Evolutionary conservation across 2,329 filamentous ascomycete genomes (phyloP).

Genomic region (Fusarium musae): DNA sequence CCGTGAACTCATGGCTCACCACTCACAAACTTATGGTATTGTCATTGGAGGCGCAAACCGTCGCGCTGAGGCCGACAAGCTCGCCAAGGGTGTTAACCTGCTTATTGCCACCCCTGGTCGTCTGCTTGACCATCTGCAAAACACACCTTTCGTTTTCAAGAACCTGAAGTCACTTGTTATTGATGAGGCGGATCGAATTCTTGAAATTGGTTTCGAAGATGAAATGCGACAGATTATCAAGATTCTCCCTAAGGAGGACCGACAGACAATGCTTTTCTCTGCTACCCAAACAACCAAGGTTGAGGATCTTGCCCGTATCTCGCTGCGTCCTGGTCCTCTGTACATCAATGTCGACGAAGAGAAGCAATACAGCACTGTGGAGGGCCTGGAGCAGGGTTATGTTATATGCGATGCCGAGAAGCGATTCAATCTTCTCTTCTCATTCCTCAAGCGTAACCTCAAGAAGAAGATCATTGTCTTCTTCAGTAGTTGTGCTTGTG

Average conservation of each 20-base stretch:
- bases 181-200: slow-evolving; percentile 94
- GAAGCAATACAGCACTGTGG: slow-evolving; percentile 91
- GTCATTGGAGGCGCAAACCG: slow-evolving; percentile 95
- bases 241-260: slow-evolving; percentile 85
- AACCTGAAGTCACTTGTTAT: slow-evolving; percentile 93
- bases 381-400: slow-evolving; percentile 95
- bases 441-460: slow-evolving; percentile 87
- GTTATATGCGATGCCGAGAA: slow-evolving; percentile 93
- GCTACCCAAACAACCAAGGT: slow-evolving; percentile 99
- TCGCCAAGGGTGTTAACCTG: slow-evolving; percentile 92
- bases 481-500: slow-evolving; percentile 90
- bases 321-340: slow-evolving; percentile 86
- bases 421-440: slow-evolving; percentile 92
- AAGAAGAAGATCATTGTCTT: slow-evolving; percentile 99
- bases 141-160: slow-evolving; percentile 92
- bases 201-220: slow-evolving; percentile 98
- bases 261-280: slow-evolving; percentile 98
- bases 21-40: slow-evolving; percentile 95
- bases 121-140: slow-evolving; percentile 92
- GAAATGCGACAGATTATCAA: slow-evolving; percentile 98
- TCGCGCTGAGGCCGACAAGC: slow-evolving; percentile 91
- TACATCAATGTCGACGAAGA: slow-evolving; percentile 97
- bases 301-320: slow-evolving; percentile 94
- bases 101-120: slow-evolving; percentile 94
- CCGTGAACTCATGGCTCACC: slow-evolving; percentile 89